A percentile compares a stretch with the other conserved stretches of the same genome.
Evolutionary conservation across 1,139 yeast species (phyloP).

Genomic region (Yamadazyma aaseri): DNA sequence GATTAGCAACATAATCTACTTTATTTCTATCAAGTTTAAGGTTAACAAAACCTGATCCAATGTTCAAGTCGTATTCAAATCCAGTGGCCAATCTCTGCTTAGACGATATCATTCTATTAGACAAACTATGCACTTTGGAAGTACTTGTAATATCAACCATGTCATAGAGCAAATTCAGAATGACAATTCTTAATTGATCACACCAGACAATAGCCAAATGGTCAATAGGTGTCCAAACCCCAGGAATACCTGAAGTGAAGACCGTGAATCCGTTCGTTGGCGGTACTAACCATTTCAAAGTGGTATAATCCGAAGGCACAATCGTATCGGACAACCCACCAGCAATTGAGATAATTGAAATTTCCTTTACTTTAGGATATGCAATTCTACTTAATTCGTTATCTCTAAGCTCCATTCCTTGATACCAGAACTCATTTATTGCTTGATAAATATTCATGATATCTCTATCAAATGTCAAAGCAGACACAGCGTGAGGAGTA

Average conservation of each 20-base stretch:
- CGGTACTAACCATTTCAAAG: constrained; percentile 72
- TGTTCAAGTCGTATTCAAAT: constrained; percentile 1
- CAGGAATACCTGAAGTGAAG: constrained; percentile 82
- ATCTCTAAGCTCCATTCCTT: constrained; percentile 13
- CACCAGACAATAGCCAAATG: constrained; percentile 98
- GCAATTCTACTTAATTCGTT: constrained; percentile 31
- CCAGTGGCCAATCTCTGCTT: constrained; percentile 41
- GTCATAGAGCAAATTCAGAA: constrained; percentile 61
- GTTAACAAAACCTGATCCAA: not conserved
- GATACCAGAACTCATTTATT: constrained; percentile 74
- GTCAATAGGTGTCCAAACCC: constrained; percentile 93
- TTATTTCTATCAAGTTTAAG: constrained; percentile 3
- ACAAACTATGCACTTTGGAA: constrained; percentile 47
- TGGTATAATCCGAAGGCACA: constrained; percentile 91
- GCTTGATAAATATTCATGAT: constrained; percentile 70
- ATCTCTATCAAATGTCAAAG: constrained; percentile 94
- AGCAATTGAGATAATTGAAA: constrained; percentile 71
- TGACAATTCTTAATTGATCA: constrained; percentile 68
- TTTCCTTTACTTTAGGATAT: constrained; percentile 39
- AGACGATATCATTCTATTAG: constrained; percentile 57
- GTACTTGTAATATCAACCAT: constrained; percentile 50
- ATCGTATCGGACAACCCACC: constrained; percentile 86
- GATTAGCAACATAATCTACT: not conserved
- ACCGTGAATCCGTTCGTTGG: constrained; percentile 77
- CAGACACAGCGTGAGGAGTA: constrained; percentile 91